A percentile compares a stretch with the other conserved stretches of the same genome.
phyloP scores from a whole-genome alignment of 2,329 filamentous ascomycete genomes.

The Fusarium sp. region DNA sequence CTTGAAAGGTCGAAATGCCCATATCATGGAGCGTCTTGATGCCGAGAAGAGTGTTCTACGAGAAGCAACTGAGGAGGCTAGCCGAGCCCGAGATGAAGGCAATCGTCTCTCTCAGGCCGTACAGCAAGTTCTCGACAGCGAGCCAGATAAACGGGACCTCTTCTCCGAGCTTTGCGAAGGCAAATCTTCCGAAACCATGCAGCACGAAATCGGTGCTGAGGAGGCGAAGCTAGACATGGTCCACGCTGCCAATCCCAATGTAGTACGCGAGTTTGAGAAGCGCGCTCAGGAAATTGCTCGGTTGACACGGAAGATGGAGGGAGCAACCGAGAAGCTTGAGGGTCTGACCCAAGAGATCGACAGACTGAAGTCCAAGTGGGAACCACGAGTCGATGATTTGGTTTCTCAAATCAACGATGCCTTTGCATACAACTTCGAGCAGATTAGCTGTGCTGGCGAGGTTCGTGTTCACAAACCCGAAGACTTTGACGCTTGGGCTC shows the following conservation, averaged over 20 bases:
- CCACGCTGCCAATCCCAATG: conserved; percentile 78
- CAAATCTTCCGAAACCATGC: conserved; percentile 71
- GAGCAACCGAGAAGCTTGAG: conserved; percentile 65
- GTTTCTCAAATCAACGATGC: conserved; percentile 86
- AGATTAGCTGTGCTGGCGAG: conserved; percentile 94
- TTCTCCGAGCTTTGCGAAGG: conserved; percentile 58
- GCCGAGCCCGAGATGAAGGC: conserved; percentile 51
- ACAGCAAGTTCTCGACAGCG: conserved; percentile 52
- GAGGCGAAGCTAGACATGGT: conserved; percentile 82
- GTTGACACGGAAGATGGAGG: conserved; percentile 67
- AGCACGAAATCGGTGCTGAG: conserved; percentile 79
- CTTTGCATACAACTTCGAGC: conserved; percentile 91
- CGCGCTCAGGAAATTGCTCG: conserved; percentile 76
- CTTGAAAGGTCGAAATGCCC: conserved; percentile 72
- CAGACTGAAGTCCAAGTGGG: conserved; percentile 78
- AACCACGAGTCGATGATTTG: conserved; percentile 82
- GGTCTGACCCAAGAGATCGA: conserved; percentile 68
- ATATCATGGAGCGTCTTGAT: conserved; percentile 66
- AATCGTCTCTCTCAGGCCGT: conserved; percentile 51
- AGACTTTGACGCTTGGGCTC: conserved; percentile 93
- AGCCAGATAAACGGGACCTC: conserved; percentile 54
- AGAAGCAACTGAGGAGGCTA: conserved; percentile 53
- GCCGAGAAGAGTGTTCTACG: conserved; percentile 54
- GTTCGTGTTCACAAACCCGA: conserved; percentile 89
- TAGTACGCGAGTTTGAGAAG: conserved; percentile 81